These are phyloP conservation scores for Gynochthodes officinalis DNA, from an alignment of 257 asterid genomes.

Conservation along the genomic window DNA sequence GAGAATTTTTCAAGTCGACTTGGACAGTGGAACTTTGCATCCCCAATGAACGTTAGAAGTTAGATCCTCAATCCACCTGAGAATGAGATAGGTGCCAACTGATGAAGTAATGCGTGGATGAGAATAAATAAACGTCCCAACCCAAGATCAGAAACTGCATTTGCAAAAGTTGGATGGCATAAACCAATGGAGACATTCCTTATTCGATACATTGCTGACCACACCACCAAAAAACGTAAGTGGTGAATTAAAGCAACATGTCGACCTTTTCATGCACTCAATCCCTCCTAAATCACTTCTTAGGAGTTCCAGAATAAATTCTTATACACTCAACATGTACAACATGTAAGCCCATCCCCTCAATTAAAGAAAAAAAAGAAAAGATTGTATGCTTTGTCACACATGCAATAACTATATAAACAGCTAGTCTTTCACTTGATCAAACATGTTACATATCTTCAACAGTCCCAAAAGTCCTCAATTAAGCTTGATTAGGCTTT, in stretches of 20 bases:
- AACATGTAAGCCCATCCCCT: too few relatives aligned
- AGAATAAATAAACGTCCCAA: neutral
- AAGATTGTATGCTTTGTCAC: too few relatives aligned
- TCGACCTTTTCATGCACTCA: conserved; percentile 2
- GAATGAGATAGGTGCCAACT: neutral
- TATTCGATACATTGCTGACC: conserved; percentile 15
- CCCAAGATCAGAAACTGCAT: neutral
- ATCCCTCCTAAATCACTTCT: neutral
- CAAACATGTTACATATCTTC: neutral
- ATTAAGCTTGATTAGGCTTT: too few relatives aligned
- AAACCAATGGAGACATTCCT: conserved; percentile 22
- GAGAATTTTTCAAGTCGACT: too few relatives aligned
- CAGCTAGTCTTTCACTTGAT: neutral
- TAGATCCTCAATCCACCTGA: neutral
- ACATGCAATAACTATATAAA: conserved; percentile 1
- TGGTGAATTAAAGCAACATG: neutral
- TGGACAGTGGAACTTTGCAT: too few relatives aligned
- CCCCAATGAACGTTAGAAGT: neutral
- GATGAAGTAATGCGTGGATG: neutral
- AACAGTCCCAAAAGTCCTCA: neutral
- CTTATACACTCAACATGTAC: conserved; percentile 4
- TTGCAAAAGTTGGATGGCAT: conserved; percentile 3
- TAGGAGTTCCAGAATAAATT: neutral
- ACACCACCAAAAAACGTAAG: neutral
- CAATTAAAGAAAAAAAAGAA: too few relatives aligned